Conservation (phyloP, 306 rosid species). For the Prunus fruticosa region DNA sequence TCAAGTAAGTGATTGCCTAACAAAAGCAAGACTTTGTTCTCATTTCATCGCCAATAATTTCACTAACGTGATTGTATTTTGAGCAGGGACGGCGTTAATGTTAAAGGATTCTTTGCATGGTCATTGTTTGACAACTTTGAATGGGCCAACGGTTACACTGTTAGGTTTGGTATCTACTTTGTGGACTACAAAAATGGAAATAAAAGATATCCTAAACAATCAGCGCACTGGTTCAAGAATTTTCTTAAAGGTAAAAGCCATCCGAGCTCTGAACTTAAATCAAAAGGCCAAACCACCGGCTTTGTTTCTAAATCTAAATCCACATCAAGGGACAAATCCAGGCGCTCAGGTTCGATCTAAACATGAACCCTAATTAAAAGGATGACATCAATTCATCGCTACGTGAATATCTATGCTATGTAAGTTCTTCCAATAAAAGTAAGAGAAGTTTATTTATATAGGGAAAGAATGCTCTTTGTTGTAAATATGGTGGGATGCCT, state of each 20-base stretch:
- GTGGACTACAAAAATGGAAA: conserved; percentile 24
- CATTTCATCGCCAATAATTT: neutral
- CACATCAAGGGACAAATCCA: neutral
- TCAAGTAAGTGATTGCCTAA: conserved; percentile 30
- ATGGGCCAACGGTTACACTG: conserved; percentile 33
- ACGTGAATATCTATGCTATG: neutral
- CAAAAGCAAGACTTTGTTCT: neutral
- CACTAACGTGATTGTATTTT: neutral
- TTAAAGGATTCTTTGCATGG: conserved; percentile 51
- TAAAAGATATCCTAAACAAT: conserved; percentile 31
- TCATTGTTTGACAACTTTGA: conserved; percentile 49
- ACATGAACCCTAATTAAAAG: neutral
- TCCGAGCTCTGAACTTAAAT: too few species aligned
- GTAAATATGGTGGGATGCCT: neutral
- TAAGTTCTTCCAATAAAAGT: neutral
- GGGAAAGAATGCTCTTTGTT: neutral
- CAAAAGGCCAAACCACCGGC: neutral
- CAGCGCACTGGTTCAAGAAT: conserved; percentile 23
- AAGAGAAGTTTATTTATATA: neutral
- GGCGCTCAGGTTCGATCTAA: neutral
- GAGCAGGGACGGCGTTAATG: conserved; percentile 41
- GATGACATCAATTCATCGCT: neutral
- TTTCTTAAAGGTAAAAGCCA: conserved; percentile 3
- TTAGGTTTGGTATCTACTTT: conserved; percentile 31
- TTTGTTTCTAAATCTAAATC: neutral